A percentile compares a stretch with the other conserved stretches of the same genome.
These are phyloP conservation scores for Ophiorrhiza pumila DNA, from an alignment of 257 asterid species.

Conservation along the genomic window DNA sequence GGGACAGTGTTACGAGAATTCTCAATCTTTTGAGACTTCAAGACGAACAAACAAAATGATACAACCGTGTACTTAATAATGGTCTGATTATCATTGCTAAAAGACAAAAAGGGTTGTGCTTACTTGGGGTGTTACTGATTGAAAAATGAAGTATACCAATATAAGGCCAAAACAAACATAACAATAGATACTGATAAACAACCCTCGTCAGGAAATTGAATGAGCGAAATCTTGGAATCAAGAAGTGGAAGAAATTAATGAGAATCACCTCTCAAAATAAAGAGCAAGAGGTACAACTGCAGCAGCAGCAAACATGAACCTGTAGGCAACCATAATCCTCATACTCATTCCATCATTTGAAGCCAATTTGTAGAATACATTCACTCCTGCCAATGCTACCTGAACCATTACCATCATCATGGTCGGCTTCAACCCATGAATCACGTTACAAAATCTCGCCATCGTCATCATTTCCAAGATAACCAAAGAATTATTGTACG, in stretches of 20 bases:
- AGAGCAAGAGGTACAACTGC: slow-evolving; percentile 62
- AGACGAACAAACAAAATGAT: too few relatives aligned
- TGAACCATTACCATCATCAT: slow-evolving; percentile 57
- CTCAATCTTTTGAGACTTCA: neutral
- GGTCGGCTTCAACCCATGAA: slow-evolving; percentile 53
- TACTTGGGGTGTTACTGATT: neutral
- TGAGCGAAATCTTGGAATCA: too few relatives aligned
- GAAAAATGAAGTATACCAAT: too few relatives aligned
- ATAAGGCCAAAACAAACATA: too few relatives aligned
- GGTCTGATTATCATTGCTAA: too few relatives aligned
- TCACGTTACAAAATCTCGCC: slow-evolving; percentile 33
- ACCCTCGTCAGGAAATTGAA: too few relatives aligned
- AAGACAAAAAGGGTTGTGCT: neutral
- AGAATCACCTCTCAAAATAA: slow-evolving; percentile 40
- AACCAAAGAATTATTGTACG: too few relatives aligned
- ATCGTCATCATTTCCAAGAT: slow-evolving; percentile 18
- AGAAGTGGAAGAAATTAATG: neutral
- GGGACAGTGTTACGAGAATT: neutral
- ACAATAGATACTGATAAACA: too few relatives aligned
- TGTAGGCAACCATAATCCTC: slow-evolving; percentile 54
- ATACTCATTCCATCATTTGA: slow-evolving; percentile 43
- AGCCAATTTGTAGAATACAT: slow-evolving; percentile 49
- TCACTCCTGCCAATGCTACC: slow-evolving; percentile 37
- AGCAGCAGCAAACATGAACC: slow-evolving; percentile 57
- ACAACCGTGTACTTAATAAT: too few relatives aligned